Conservation (phyloP, 2,329 filamentous ascomycete species). For the Aspergillus uvarum region DNA sequence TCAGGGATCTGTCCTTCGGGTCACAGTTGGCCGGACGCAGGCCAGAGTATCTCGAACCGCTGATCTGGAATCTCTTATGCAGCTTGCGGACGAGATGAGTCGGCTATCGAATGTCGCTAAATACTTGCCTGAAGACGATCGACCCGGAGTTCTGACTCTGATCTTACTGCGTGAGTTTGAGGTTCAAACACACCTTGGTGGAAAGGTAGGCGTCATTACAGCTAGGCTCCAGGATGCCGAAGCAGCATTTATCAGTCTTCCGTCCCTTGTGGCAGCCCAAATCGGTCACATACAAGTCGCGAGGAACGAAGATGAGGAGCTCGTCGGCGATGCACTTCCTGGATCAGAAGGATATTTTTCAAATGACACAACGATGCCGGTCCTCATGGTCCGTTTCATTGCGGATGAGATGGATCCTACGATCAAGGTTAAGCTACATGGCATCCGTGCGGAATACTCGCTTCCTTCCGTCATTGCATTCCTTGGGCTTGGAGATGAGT, state of each 20-base stretch:
- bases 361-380: constrained; percentile 47
- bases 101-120: constrained; percentile 86
- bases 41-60: constrained; percentile 62
- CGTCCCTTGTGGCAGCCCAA: constrained; percentile 77
- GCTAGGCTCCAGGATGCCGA: constrained; percentile 64
- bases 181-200: constrained; percentile 62
- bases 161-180: constrained; percentile 64
- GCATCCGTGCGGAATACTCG: constrained; percentile 83
- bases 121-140: constrained; percentile 92
- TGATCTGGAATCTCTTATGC: constrained; percentile 66
- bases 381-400: constrained; percentile 85
- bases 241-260: constrained; percentile 77
- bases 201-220: constrained; percentile 65
- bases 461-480: constrained; percentile 80
- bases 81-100: constrained; percentile 73
- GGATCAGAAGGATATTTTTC: constrained; percentile 23
- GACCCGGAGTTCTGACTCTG: constrained; percentile 81
- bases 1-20: constrained; percentile 78
- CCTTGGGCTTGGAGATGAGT: constrained; percentile 66
- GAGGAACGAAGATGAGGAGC: constrained; percentile 67
- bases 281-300: constrained; percentile 61
- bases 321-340: constrained; percentile 64
- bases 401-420: constrained; percentile 92
- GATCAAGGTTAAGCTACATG: constrained; percentile 82
- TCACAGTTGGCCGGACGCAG: constrained; percentile 65